Evolutionary conservation across 768 basidiomycete genomes (phyloP).

Genomic region (Trametes cubensis): DNA sequence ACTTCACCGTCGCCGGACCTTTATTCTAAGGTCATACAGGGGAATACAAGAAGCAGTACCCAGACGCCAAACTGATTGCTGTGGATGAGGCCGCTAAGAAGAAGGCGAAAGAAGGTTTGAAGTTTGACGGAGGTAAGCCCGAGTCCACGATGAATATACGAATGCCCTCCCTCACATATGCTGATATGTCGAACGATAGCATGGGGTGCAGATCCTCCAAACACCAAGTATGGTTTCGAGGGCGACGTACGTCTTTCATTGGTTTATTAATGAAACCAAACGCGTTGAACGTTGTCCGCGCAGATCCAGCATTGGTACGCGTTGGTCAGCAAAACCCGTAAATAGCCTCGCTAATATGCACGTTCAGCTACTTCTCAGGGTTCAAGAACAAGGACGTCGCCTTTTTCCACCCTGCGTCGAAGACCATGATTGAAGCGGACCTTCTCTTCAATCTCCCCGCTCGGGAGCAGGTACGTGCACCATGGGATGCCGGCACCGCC

Average conservation of each 20-base stretch:
- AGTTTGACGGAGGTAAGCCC: conserved; percentile 66
- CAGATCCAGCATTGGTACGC: conserved; percentile 38
- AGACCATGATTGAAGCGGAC: conserved; percentile 79
- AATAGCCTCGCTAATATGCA: background rate
- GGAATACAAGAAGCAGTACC: conserved; percentile 71
- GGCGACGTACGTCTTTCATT: conserved; percentile 48
- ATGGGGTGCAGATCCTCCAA: conserved; percentile 40
- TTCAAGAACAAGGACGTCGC: conserved; percentile 81
- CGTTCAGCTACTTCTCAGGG: conserved; percentile 67
- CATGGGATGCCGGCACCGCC: background rate
- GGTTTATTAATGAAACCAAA: background rate
- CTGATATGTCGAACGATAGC: conserved; percentile 20
- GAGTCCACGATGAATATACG: background rate
- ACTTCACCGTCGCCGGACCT: conserved; percentile 19
- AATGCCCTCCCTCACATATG: background rate
- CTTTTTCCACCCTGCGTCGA: conserved; percentile 73
- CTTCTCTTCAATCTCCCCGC: conserved; percentile 81
- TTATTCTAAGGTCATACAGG: conserved; percentile 34
- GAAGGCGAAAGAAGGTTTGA: conserved; percentile 52
- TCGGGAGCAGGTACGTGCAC: conserved; percentile 61
- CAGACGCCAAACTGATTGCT: conserved; percentile 70
- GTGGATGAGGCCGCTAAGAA: conserved; percentile 57
- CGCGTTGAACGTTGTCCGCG: background rate
- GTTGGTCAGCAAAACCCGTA: background rate
- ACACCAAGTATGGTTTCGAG: conserved; percentile 78